Percentiles rank a stretch among this genome's conserved stretches.
Conservation (phyloP, 805 yeast species). For the Candida awuae region DNA sequence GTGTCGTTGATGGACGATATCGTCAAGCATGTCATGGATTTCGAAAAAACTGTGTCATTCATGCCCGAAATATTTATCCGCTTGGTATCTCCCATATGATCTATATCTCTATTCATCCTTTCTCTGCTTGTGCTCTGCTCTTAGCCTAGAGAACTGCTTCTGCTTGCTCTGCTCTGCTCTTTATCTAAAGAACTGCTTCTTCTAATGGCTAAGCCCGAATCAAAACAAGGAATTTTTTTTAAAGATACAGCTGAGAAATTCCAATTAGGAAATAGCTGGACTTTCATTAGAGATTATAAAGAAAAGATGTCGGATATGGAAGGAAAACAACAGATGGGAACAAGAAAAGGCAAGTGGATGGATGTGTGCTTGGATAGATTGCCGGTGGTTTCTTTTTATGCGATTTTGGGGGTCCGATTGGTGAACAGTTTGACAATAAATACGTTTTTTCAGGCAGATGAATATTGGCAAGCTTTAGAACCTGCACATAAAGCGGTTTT, state of each 20-base stretch:
- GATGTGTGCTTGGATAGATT: not conserved
- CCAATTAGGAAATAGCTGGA: too few species aligned
- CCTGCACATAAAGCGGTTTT: constrained; percentile 75
- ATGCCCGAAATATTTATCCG: not conserved
- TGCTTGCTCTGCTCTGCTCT: too few species aligned
- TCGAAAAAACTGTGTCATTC: not conserved
- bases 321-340: too few species aligned
- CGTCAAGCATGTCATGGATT: not conserved
- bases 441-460: constrained; percentile 95
- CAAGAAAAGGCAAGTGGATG: not conserved
- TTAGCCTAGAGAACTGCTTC: not conserved
- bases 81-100: not conserved
- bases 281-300: too few species aligned
- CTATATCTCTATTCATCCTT: too few species aligned
- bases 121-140: not conserved
- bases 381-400: not conserved
- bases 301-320: too few species aligned
- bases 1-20: not conserved
- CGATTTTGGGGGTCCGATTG: constrained; percentile 38
- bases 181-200: too few species aligned
- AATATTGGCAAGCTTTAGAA: constrained; percentile 85
- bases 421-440: constrained; percentile 53
- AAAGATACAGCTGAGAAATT: too few species aligned
- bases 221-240: too few species aligned
- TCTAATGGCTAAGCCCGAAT: too few species aligned